These are phyloP conservation scores for Lipomyces kockii DNA, from an alignment of 805 yeast genomes.

Conservation along the genomic window DNA sequence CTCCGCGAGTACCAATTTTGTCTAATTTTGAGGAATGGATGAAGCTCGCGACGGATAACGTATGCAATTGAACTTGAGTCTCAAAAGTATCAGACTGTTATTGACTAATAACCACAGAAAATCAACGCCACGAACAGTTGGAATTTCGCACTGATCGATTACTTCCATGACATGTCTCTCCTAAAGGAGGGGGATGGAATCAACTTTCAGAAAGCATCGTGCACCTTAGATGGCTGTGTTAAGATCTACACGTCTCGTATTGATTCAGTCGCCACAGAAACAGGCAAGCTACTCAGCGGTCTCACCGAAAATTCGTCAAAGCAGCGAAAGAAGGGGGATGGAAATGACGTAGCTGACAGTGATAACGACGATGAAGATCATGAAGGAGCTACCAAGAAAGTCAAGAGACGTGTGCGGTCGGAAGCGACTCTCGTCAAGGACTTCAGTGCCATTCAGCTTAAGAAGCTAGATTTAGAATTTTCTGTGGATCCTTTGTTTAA, in stretches of 20 bases:
- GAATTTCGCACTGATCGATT: constrained; percentile 89
- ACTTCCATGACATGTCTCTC: constrained; percentile 80
- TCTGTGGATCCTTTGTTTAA: constrained; percentile 50
- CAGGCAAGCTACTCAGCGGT: constrained; percentile 82
- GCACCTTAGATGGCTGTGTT: constrained; percentile 92
- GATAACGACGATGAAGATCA: constrained; percentile 38
- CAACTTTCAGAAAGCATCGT: constrained; percentile 88
- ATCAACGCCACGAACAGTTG: constrained; percentile 85
- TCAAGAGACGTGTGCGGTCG: constrained; percentile 36
- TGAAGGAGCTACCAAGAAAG: constrained; percentile 32
- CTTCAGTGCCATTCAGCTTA: constrained; percentile 42
- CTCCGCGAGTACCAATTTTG: constrained; percentile 38
- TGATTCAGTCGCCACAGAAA: constrained; percentile 89
- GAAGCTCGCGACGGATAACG: constrained; percentile 76
- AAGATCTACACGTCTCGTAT: constrained; percentile 89
- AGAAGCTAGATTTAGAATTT: constrained; percentile 47
- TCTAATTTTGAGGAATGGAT: constrained; percentile 77
- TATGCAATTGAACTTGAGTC: constrained; percentile 19
- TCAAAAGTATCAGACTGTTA: not conserved
- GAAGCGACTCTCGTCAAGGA: constrained; percentile 44
- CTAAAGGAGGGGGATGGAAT: constrained; percentile 76
- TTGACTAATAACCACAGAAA: constrained; percentile 47
- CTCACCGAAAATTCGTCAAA: constrained; percentile 51
- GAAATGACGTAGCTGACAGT: constrained; percentile 30
- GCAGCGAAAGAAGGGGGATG: constrained; percentile 35